Evolutionary conservation across 2,329 filamentous ascomycete genomes (phyloP).

Genomic region (Balansia obtecta): DNA sequence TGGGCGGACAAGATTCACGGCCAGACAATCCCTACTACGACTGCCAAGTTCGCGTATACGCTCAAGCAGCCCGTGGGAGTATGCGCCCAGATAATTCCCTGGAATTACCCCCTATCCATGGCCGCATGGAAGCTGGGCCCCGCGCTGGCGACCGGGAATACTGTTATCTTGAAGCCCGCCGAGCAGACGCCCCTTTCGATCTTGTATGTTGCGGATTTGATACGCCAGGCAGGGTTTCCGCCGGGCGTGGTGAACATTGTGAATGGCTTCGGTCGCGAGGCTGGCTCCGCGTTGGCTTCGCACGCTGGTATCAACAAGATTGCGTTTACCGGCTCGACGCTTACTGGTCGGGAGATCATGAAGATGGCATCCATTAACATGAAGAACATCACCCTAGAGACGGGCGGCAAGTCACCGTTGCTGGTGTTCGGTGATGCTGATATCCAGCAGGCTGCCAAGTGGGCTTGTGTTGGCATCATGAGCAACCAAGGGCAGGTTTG

Average conservation of each 20-base stretch:
- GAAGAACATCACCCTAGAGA: constrained; percentile 56
- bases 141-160: constrained; percentile 51
- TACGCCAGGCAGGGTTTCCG: constrained; percentile 65
- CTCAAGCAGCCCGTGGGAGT: constrained; percentile 67
- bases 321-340: constrained; percentile 66
- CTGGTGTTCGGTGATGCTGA: constrained; percentile 55
- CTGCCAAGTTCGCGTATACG: constrained; percentile 62
- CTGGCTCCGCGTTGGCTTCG: constrained; percentile 54
- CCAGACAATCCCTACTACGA: constrained; percentile 58
- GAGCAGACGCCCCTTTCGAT: constrained; percentile 57
- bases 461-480: constrained; percentile 38
- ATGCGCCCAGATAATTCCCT: constrained; percentile 60
- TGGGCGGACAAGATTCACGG: constrained; percentile 72
- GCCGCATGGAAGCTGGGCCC: constrained; percentile 63
- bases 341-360: constrained; percentile 64
- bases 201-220: constrained; percentile 51
- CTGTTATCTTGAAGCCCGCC: constrained; percentile 51
- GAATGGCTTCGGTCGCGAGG: constrained; percentile 57
- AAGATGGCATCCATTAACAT: constrained; percentile 55
- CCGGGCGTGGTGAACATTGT: constrained; percentile 67
- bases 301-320: constrained; percentile 64
- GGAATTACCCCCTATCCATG: constrained; percentile 50
- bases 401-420: constrained; percentile 54
- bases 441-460: constrained; percentile 54
- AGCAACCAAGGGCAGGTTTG: constrained; percentile 54